Conservation (phyloP, 164 flowering plant species). For the Dillenia turbinata region DNA sequence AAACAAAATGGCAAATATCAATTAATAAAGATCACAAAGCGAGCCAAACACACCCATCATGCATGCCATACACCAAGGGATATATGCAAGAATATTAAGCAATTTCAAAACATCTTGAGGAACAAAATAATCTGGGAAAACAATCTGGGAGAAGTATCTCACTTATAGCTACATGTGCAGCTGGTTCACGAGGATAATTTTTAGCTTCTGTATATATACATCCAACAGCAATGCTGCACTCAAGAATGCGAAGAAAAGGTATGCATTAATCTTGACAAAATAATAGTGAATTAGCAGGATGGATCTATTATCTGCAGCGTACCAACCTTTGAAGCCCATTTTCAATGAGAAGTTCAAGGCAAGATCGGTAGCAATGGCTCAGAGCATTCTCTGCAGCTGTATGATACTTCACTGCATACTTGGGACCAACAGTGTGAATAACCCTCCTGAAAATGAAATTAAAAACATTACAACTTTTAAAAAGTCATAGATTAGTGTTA, state of each 20-base stretch:
- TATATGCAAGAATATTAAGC: not conserved
- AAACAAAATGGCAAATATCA: not conserved
- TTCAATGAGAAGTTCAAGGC: slow-evolving; percentile 97
- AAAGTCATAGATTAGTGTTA: too few relatives aligned
- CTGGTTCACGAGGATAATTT: slow-evolving; percentile 99
- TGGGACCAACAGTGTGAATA: slow-evolving; percentile 98
- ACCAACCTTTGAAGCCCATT: slow-evolving; percentile 70
- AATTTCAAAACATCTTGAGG: not conserved
- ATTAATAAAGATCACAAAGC: too few relatives aligned
- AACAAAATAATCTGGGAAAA: not conserved
- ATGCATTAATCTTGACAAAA: too few relatives aligned
- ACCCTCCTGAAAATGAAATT: slow-evolving; percentile 62
- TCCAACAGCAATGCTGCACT: slow-evolving; percentile 92
- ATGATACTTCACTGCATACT: slow-evolving; percentile 98
- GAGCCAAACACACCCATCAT: too few relatives aligned
- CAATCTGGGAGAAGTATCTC: slow-evolving; percentile 28
- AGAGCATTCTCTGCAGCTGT: slow-evolving; percentile 99
- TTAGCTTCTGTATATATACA: slow-evolving; percentile 95
- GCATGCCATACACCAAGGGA: too few relatives aligned
- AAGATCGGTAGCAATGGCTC: slow-evolving; percentile 96
- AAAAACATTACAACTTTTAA: not conserved
- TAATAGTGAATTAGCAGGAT: too few relatives aligned
- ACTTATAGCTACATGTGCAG: slow-evolving; percentile 99
- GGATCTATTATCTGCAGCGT: too few relatives aligned
- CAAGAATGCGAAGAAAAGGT: slow-evolving; percentile 19